Evolutionary conservation across 129 eudicot genomes (phyloP).

Genomic region (Oenanthe sinensis): DNA sequence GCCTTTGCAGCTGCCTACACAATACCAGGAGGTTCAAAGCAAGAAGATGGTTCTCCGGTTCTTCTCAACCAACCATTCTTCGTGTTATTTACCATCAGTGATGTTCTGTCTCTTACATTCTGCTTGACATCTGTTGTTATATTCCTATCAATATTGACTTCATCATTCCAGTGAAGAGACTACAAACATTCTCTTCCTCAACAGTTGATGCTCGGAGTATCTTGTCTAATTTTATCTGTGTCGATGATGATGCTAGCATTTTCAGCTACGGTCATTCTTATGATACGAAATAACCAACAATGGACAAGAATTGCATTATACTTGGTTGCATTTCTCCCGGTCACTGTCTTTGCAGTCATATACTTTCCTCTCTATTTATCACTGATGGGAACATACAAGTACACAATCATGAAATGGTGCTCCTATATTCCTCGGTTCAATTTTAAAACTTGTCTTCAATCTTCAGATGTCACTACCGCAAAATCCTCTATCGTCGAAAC

Average conservation of each 20-base stretch:
- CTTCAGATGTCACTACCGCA: not conserved
- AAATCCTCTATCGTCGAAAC: not conserved
- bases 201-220: constrained; percentile 10
- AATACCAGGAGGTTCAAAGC: constrained; percentile 28
- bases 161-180: constrained; percentile 9
- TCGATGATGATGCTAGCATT: constrained; percentile 25
- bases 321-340: constrained; percentile 14
- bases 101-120: constrained; percentile 19
- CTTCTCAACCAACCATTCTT: constrained; percentile 20
- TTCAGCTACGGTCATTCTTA: constrained; percentile 16
- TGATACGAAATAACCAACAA: constrained; percentile 7
- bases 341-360: not conserved
- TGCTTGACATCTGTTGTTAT: constrained; percentile 12
- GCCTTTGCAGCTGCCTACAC: constrained; percentile 43
- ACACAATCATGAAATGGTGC: not conserved
- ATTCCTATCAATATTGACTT: constrained; percentile 15
- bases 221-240: constrained; percentile 13
- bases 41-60: constrained; percentile 20
- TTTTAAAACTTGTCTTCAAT: not conserved
- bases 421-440: not conserved
- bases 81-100: constrained; percentile 23
- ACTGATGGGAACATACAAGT: constrained; percentile 6
- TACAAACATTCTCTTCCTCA: constrained; percentile 17
- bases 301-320: constrained; percentile 13
- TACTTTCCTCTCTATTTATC: constrained; percentile 9